Conservation (phyloP, 768 basidiomycete species). For the Cyclocybe aegerita region DNA sequence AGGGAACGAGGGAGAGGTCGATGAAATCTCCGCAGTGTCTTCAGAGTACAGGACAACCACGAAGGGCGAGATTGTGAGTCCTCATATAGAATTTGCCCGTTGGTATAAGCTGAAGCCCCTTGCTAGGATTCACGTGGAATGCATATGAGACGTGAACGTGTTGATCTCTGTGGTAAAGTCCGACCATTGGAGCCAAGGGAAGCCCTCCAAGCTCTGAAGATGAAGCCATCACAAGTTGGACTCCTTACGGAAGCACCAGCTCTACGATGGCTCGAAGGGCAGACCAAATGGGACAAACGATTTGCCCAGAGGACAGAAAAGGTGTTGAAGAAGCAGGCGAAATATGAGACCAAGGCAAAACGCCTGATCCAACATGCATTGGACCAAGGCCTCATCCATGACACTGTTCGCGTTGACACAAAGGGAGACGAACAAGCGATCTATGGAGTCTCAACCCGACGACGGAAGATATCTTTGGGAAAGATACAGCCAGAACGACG, state of each 20-base stretch:
- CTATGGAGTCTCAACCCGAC: too few species aligned
- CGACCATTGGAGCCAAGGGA: constrained; percentile 63
- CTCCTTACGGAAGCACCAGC: constrained; percentile 74
- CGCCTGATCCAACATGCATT: constrained; percentile 43
- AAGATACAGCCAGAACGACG: constrained; percentile 39
- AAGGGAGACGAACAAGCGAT: neutral
- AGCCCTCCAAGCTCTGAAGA: constrained; percentile 50
- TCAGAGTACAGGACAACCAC: too few species aligned
- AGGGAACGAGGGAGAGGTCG: too few species aligned
- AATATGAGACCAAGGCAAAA: constrained; percentile 44
- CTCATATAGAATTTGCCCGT: too few species aligned
- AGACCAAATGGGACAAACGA: constrained; percentile 59
- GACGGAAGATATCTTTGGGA: constrained; percentile 16
- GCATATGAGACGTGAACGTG: constrained; percentile 71
- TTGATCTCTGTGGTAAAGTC: constrained; percentile 56
- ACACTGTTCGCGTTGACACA: constrained; percentile 1
- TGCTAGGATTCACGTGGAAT: constrained; percentile 25
- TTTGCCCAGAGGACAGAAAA: constrained; percentile 41
- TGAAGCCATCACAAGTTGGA: constrained; percentile 60
- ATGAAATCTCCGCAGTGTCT: too few species aligned
- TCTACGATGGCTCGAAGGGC: constrained; percentile 63
- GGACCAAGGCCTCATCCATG: constrained; percentile 42
- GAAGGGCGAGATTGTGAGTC: too few species aligned
- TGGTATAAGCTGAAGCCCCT: neutral
- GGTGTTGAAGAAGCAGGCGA: constrained; percentile 42